Base-by-base conservation (phyloP, 768 basidiomycete species). In the Russula compacta region DNA sequence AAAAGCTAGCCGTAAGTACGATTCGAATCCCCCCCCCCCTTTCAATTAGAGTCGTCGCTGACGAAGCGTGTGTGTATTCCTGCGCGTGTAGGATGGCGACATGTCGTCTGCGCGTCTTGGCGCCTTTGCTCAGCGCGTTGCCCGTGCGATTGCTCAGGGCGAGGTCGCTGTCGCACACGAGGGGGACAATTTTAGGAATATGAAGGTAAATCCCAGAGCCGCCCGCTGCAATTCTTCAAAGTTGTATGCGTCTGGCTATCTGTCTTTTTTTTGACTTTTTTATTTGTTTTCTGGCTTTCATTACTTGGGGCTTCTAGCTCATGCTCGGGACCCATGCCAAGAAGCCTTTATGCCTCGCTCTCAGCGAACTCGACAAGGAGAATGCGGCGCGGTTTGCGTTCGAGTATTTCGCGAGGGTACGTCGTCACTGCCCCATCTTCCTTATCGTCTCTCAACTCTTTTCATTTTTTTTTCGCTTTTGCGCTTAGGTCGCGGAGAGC, bases 71-170 rank as follows among this genome's bases (percentile, higher is more conserved):
- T 17, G 11, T 15, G 17, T 39, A 39, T 24, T n/a, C 21, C 9
- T 39, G 29, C 14, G 19, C 19, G 10, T n/a, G 3, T 40, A 62
- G 61, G 33, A 12, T 2, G 51, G 61, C 3, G 51, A 62, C 5
- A 47, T 42, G 44, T 62, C 61, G 2, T 17, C 56, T 2, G 32
- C 50, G 11, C 61, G 51, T 17, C 6, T 58, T 5, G 10, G 36
- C 5, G 51, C 50, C 1, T 62, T 62, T n/a, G 50, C 61, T n/a
- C 56, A 53, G 21, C 61, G 56, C 35, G 50, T 62, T 4, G 56
- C 61, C 4, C 19, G 44, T 6, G 46, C 51, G 2, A 62, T 62
- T 17, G 19, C 53, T 9, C 51, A 48, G 29, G 38, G 44, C 8
- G 61, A 62, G 33, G 44, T 62, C 4, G 38, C 38, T 3, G 17